These are phyloP conservation scores for Tetrapisispora iriomotensis DNA, from an alignment of 805 yeast genomes.

Conservation along the genomic window DNA sequence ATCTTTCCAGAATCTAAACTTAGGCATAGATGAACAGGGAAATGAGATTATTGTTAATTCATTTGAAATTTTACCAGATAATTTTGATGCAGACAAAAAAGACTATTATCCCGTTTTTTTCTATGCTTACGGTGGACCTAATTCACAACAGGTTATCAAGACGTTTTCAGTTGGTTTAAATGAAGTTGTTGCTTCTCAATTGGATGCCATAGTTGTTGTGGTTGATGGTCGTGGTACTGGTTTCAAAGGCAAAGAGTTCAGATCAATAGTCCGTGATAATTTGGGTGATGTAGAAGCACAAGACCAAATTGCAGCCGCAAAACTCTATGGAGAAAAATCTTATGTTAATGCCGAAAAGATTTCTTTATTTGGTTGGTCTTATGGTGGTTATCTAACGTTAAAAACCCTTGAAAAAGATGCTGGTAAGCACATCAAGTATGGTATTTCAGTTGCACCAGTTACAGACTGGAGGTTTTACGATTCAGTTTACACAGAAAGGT, in stretches of 20 bases:
- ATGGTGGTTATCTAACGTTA: constrained; percentile 89
- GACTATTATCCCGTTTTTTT: constrained; percentile 77
- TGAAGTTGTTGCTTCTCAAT: constrained; percentile 63
- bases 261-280: constrained; percentile 70
- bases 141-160: constrained; percentile 71
- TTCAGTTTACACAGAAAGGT: constrained; percentile 88
- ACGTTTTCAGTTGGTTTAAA: constrained; percentile 56
- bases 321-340: constrained; percentile 47
- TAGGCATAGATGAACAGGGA: constrained; percentile 41
- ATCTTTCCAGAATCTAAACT: constrained; percentile 41
- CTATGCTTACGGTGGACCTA: constrained; percentile 93
- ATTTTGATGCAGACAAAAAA: constrained; percentile 42
- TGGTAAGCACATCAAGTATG: constrained; percentile 69
- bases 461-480: constrained; percentile 91
- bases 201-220: constrained; percentile 79
- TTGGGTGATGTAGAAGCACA: constrained; percentile 74
- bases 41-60: constrained; percentile 47
- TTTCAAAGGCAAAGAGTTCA: constrained; percentile 66
- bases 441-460: constrained; percentile 96
- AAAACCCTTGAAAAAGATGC: constrained; percentile 79
- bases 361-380: constrained; percentile 98
- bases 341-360: constrained; percentile 62
- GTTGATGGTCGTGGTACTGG: constrained; percentile 98
- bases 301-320: constrained; percentile 84
- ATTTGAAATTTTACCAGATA: constrained; percentile 67